Conservation (phyloP, 441 rosid species). For the Iberis amara region DNA sequence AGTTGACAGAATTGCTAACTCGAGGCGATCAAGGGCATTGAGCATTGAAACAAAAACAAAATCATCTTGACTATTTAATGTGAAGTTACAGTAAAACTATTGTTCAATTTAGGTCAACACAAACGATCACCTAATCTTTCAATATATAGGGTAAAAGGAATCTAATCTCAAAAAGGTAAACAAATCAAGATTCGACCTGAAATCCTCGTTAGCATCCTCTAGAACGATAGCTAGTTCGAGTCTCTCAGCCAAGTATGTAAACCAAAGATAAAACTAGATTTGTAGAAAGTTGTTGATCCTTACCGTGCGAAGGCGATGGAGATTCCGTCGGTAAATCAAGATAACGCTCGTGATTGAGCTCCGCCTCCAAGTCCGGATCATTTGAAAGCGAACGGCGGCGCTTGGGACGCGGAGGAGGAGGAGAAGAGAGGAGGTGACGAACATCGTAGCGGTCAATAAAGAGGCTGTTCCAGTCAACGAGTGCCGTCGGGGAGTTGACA, state of each 20-base stretch:
- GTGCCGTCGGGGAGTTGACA: slow-evolving; percentile 69
- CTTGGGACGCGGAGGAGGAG: slow-evolving; percentile 66
- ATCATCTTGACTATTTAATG: neutral
- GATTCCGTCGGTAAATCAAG: slow-evolving; percentile 47
- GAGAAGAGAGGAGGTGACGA: slow-evolving; percentile 81
- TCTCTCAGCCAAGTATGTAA: too few relatives aligned
- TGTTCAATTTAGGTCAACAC: neutral
- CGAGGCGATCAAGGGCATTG: too few relatives aligned
- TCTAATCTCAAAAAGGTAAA: too few relatives aligned
- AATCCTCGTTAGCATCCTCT: too few relatives aligned
- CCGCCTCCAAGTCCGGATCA: slow-evolving; percentile 40
- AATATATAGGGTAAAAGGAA: too few relatives aligned
- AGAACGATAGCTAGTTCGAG: too few relatives aligned
- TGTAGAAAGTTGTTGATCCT: neutral
- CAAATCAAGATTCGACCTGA: too few relatives aligned
- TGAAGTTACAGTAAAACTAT: neutral
- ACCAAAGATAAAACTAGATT: neutral
- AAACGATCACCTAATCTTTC: too few relatives aligned
- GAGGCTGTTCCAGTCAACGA: slow-evolving; percentile 85
- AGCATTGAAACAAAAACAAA: too few relatives aligned
- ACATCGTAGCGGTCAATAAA: slow-evolving; percentile 91
- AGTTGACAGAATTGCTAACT: too few relatives aligned
- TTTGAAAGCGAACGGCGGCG: slow-evolving; percentile 38
- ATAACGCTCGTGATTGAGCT: slow-evolving; percentile 74
- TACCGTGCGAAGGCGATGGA: slow-evolving; percentile 35